Conservation (phyloP, 225 moss, liverwort and hornwort genomes). For the Bryoerythrophyllum caledonicum region DNA sequence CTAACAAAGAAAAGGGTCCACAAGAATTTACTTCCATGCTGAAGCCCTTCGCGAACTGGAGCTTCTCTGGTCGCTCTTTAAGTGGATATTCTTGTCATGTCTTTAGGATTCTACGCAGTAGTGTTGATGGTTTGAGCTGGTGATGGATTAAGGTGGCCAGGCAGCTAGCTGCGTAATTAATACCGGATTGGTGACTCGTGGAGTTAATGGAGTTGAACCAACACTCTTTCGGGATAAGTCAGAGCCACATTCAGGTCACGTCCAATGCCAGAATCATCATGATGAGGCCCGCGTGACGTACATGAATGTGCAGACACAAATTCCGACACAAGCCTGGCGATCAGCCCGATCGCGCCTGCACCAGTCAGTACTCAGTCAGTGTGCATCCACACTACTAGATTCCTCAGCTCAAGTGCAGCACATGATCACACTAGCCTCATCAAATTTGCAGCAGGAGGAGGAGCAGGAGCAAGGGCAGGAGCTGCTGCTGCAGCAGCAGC, state of each 20-base stretch:
- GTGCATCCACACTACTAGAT: not conserved
- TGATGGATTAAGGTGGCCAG: not conserved
- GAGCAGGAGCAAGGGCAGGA: no score
- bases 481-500: not conserved
- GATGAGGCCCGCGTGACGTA: not conserved
- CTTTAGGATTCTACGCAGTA: no score
- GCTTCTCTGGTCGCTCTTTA: no score
- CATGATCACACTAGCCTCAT: not conserved
- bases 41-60: no score
- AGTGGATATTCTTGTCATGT: no score
- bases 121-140: not conserved
- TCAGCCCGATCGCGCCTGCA: not conserved
- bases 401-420: not conserved
- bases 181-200: not conserved
- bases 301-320: slow-evolving; percentile 4
- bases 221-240: not conserved
- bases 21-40: no score
- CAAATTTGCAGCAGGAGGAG: no score
- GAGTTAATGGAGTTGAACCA: slow-evolving; percentile 7
- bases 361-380: not conserved
- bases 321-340: slow-evolving; percentile 43
- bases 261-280: slow-evolving; percentile 18
- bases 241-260: slow-evolving; percentile 5
- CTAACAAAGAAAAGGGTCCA: no score
- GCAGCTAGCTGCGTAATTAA: not conserved